These are phyloP conservation scores for Candida michaelii DNA, from an alignment of 805 yeast genomes.

Conservation along the genomic window DNA sequence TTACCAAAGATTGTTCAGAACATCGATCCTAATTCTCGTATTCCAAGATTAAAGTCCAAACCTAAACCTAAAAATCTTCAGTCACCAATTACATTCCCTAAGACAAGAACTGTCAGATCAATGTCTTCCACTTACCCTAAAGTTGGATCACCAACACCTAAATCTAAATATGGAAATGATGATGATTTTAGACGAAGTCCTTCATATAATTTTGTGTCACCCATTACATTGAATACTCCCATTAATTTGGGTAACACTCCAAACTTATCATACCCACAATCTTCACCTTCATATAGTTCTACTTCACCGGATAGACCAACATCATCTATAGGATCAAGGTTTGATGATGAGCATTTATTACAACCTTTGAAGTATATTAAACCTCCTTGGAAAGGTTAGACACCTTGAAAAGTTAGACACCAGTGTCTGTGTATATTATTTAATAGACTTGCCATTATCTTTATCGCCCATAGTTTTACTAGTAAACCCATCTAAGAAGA, in stretches of 20 bases:
- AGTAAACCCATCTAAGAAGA: constrained; percentile 44
- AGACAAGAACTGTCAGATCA: constrained; percentile 2
- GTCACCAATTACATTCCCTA: constrained; percentile 8
- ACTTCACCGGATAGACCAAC: constrained; percentile 36
- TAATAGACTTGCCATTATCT: not conserved
- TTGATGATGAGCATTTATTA: constrained; percentile 30
- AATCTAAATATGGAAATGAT: constrained; percentile 7
- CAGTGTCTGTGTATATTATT: not conserved
- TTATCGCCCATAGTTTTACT: constrained; percentile 35
- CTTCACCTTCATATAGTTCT: constrained; percentile 13
- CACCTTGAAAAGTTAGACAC: no score
- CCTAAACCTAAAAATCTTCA: constrained; percentile 17
- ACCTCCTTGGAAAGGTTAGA: constrained; percentile 19
- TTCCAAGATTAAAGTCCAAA: constrained; percentile 25
- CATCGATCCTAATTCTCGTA: constrained; percentile 13
- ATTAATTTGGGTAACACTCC: constrained; percentile 7
- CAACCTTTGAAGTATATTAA: constrained; percentile 21
- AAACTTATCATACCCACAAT: constrained; percentile 15
- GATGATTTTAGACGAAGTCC: constrained; percentile 1
- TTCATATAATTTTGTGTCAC: constrained; percentile 10
- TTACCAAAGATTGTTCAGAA: constrained; percentile 27
- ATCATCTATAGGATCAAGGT: constrained; percentile 35
- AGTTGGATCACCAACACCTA: constrained; percentile 14
- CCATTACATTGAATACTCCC: constrained; percentile 8
- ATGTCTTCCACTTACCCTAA: not conserved